Evolutionary conservation across 805 yeast species (phyloP).

Genomic region (Teunomyces atbi): DNA sequence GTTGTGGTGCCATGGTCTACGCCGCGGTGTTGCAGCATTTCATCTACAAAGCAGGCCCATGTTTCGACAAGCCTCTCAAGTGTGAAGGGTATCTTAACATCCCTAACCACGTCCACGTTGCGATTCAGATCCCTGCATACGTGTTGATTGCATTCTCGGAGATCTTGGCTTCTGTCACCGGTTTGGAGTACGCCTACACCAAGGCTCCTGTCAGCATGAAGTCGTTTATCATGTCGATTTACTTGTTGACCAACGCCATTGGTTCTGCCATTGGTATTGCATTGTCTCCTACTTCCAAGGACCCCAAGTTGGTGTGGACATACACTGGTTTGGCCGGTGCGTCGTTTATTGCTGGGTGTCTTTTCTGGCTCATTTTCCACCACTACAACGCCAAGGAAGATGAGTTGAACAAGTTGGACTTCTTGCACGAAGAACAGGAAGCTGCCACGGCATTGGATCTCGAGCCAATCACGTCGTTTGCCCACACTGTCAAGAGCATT

Average conservation of each 20-base stretch:
- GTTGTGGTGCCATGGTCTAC: constrained; percentile 64
- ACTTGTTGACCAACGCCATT: constrained; percentile 69
- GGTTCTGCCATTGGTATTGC: constrained; percentile 80
- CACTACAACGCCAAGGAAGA: constrained; percentile 58
- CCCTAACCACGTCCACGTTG: constrained; percentile 63
- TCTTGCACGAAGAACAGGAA: constrained; percentile 13
- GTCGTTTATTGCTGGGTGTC: constrained; percentile 55
- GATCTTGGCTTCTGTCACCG: constrained; percentile 77
- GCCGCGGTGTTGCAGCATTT: constrained; percentile 73
- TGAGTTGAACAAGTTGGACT: constrained; percentile 53
- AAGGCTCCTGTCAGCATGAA: constrained; percentile 74
- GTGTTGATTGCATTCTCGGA: constrained; percentile 72
- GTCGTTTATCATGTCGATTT: constrained; percentile 61
- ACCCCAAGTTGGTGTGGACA: constrained; percentile 72
- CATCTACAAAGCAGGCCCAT: constrained; percentile 71
- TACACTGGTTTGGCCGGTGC: constrained; percentile 62
- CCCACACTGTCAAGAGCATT: constrained; percentile 15
- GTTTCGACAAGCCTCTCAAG: constrained; percentile 61
- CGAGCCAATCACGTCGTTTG: constrained; percentile 13
- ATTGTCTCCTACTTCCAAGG: constrained; percentile 59
- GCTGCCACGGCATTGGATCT: constrained; percentile 7
- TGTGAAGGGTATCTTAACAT: constrained; percentile 45
- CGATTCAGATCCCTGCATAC: constrained; percentile 71
- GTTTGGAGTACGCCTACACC: constrained; percentile 80
- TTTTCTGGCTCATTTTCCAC: constrained; percentile 61